Conservation (phyloP, 2,329 filamentous ascomycete species). For the Neoascochyta sp. region DNA sequence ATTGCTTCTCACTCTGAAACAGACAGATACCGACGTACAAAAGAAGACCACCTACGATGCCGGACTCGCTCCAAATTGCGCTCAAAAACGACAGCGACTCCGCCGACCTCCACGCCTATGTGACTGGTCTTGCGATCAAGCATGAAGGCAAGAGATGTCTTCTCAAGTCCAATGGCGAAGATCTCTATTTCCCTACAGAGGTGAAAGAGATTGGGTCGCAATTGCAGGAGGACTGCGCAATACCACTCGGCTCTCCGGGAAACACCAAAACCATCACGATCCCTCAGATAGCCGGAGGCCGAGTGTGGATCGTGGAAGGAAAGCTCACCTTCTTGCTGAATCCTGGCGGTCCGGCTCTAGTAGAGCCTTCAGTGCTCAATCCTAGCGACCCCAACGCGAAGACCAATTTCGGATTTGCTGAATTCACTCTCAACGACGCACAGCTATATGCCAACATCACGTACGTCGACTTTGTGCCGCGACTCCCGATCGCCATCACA, state of each 20-base stretch:
- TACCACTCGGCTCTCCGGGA: constrained; percentile 5
- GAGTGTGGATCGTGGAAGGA: constrained; percentile 6
- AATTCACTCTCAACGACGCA: constrained; percentile 5
- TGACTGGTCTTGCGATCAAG: constrained; percentile 8
- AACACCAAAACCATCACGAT: constrained; percentile 6
- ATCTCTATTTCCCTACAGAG: constrained; percentile 6
- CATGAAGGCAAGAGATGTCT: constrained; percentile 7
- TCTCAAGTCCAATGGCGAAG: constrained; percentile 5
- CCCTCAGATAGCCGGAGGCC: constrained; percentile 7
- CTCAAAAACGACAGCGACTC: constrained; percentile 7
- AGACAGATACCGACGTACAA: too few relatives aligned
- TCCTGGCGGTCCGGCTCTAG: constrained; percentile 6
- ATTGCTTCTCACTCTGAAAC: too few relatives aligned
- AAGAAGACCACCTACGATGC: too few relatives aligned
- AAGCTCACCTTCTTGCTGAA: constrained; percentile 7
- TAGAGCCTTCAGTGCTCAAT: constrained; percentile 7
- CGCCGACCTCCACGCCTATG: constrained; percentile 5
- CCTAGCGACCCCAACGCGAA: constrained; percentile 6
- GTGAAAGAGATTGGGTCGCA: constrained; percentile 8
- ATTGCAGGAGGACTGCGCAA: constrained; percentile 7
- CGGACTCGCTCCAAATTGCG: constrained; percentile 7
- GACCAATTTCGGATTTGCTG: constrained; percentile 6
- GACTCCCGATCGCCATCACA: constrained; percentile 5
- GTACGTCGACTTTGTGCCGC: constrained; percentile 6
- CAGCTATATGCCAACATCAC: constrained; percentile 8